Evolutionary conservation across 768 basidiomycete genomes (phyloP).

Genomic region (Suillus ampliporus): DNA sequence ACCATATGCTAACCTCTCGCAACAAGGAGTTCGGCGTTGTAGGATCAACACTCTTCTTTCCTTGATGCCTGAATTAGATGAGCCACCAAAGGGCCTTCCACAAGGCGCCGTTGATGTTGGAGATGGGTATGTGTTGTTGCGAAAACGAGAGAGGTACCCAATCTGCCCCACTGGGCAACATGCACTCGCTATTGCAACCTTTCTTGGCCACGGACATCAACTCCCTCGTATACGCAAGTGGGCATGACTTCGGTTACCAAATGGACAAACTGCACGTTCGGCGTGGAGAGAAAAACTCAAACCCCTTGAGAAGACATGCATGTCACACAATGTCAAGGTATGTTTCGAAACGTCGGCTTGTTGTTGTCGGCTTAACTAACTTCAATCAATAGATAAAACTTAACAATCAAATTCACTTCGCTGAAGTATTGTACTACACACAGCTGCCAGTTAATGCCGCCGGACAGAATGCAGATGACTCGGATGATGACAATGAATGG

Average conservation of each 20-base stretch:
- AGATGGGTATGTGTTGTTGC: no score
- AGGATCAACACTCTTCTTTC: slow-evolving; percentile 12
- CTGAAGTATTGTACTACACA: slow-evolving; percentile 22
- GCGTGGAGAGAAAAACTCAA: slow-evolving; percentile 34
- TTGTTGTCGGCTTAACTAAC: no score
- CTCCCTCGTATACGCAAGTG: slow-evolving; percentile 23
- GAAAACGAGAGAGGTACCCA: background rate
- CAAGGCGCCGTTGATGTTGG: no score
- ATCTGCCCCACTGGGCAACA: background rate
- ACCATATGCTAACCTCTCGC: background rate
- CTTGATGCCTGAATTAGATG: no score
- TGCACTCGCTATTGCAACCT: background rate
- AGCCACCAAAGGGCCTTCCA: no score
- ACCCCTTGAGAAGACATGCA: slow-evolving; percentile 25
- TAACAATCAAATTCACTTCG: slow-evolving; percentile 12
- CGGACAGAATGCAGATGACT: no score
- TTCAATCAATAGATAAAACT: no score
- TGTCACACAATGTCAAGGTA: slow-evolving; percentile 42
- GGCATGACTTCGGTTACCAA: slow-evolving; percentile 44
- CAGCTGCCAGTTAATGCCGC: slow-evolving; percentile 7
- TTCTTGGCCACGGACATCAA: background rate
- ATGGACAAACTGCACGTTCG: slow-evolving; percentile 43
- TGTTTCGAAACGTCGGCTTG: no score
- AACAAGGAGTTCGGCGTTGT: slow-evolving; percentile 14
- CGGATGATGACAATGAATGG: background rate